These are phyloP conservation scores for Drosera capensis DNA, from an alignment of 148 eudicot species.

Conservation along the genomic window DNA sequence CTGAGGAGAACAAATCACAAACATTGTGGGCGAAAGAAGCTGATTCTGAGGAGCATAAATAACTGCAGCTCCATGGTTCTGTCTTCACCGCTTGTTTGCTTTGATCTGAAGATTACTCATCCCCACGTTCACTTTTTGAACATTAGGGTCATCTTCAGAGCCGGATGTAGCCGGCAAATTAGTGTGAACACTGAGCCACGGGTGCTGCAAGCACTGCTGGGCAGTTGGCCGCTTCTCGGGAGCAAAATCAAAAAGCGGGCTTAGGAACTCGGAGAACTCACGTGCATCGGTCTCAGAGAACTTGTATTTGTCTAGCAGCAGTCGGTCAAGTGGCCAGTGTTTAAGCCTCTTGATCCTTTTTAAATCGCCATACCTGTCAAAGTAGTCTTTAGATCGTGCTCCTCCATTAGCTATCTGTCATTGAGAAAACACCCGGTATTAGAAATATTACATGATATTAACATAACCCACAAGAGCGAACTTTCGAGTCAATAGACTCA, in stretches of 20 bases:
- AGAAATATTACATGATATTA: too few species aligned
- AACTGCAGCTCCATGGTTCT: conserved; percentile 4
- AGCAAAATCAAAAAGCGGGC: conserved; percentile 68
- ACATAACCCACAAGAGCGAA: too few species aligned
- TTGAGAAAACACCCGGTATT: too few species aligned
- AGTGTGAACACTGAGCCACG: conserved; percentile 49
- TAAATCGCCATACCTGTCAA: conserved; percentile 81
- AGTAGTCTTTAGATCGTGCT: conserved; percentile 70
- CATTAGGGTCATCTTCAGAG: conserved; percentile 16
- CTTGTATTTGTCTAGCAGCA: conserved; percentile 56
- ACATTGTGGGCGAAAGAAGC: conserved; percentile 1
- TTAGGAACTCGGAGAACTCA: conserved; percentile 65
- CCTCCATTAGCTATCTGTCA: conserved; percentile 71
- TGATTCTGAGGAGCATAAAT: conserved; percentile 1
- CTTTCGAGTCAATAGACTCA: too few species aligned
- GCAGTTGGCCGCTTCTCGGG: conserved; percentile 95
- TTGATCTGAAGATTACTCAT: conserved; percentile 36
- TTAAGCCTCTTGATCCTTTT: conserved; percentile 89
- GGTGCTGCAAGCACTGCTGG: conserved; percentile 70
- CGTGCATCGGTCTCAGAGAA: conserved; percentile 48
- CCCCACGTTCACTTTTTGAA: conserved; percentile 21
- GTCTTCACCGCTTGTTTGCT: conserved; percentile 21
- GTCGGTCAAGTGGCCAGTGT: conserved; percentile 46
- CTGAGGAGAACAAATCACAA: conserved; percentile 13
- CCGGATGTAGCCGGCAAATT: conserved; percentile 19